Evolutionary conservation across 352 stramenopile genomes (phyloP), one percentile per base, ranked within the genome.

Genomic region (Phytophthora cryptogea): DNA sequence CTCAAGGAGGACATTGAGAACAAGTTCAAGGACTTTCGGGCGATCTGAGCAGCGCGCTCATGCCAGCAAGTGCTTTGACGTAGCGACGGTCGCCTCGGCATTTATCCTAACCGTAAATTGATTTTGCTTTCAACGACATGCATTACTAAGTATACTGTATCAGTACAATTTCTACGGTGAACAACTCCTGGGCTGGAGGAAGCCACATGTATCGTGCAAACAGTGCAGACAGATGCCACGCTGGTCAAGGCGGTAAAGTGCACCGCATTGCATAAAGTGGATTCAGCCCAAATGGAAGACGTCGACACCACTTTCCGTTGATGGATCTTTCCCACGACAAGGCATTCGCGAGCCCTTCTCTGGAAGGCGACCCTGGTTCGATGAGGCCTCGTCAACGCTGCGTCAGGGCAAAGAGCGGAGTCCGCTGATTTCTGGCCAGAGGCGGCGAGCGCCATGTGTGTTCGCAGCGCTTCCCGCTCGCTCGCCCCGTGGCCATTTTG

Each of bases 1-100:
- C 74, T 95, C 37, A 96, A 93, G 62, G 87, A 96, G 56, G 86
- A 96, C 63, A 93, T 96, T 42, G 84, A 94, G 72, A 96, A 96
- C 71, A 96, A 96, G 70, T 96, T 95, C 56, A 96, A 96, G 78
- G 85, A 95, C 72, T 89, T 92, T 53, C 78, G 83, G 26, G 54
- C 59, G 14, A 75, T 70, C 33, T 80, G 44, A 75, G 48, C 41
- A 37, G 36, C 33, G 20, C 35, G 36, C 49, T 30, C 16, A 28
- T 36, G 27, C 36, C 20, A 23, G 20, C 2, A 2, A 23, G 20
- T 23, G 2, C 20, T 23, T 23, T 23, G 32, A 49, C 5, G 20
- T 50, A 32, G 26, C 28, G n/a, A 30, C 13, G 35, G 11, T 33
- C 49, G 8, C 20, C 20, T 13, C n/a, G 47, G 4, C 47, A 36